phyloP scores from a whole-genome alignment of 2,329 filamentous ascomycete genomes.

The Pseudogymnoascus sp. region DNA sequence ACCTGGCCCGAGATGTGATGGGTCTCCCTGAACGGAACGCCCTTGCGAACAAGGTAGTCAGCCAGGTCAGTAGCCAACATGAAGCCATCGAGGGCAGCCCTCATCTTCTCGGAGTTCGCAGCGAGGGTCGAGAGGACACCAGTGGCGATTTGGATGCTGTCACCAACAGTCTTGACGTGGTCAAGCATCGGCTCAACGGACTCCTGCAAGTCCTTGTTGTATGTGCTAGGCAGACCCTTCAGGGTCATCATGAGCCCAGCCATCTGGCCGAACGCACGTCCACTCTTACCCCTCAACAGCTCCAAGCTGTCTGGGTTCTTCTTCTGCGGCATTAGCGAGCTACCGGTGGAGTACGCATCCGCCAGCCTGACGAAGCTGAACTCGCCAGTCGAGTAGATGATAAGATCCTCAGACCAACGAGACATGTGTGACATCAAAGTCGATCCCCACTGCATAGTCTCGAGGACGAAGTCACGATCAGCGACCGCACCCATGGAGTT shows the following conservation, averaged over 20 bases:
- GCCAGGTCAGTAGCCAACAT: conserved; percentile 72
- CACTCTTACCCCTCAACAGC: conserved; percentile 68
- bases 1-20: conserved; percentile 69
- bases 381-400: conserved; percentile 70
- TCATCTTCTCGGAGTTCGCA: conserved; percentile 67
- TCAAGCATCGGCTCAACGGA: conserved; percentile 80
- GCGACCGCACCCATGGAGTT: conserved; percentile 71
- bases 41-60: conserved; percentile 56
- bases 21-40: conserved; percentile 70
- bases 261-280: conserved; percentile 73
- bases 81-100: conserved; percentile 66
- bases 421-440: conserved; percentile 74
- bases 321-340: conserved; percentile 74
- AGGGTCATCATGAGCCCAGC: conserved; percentile 68
- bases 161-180: conserved; percentile 69
- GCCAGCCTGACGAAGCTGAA: conserved; percentile 70
- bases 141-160: conserved; percentile 76
- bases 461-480: conserved; percentile 75
- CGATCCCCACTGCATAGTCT: conserved; percentile 71
- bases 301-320: conserved; percentile 71
- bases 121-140: conserved; percentile 69
- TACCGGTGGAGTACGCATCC: conserved; percentile 73
- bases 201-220: conserved; percentile 89
- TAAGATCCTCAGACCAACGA: conserved; percentile 77
- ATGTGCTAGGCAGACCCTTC: conserved; percentile 67